Conservation (phyloP, 2,329 filamentous ascomycete species). For the Clathrospora elynae region DNA sequence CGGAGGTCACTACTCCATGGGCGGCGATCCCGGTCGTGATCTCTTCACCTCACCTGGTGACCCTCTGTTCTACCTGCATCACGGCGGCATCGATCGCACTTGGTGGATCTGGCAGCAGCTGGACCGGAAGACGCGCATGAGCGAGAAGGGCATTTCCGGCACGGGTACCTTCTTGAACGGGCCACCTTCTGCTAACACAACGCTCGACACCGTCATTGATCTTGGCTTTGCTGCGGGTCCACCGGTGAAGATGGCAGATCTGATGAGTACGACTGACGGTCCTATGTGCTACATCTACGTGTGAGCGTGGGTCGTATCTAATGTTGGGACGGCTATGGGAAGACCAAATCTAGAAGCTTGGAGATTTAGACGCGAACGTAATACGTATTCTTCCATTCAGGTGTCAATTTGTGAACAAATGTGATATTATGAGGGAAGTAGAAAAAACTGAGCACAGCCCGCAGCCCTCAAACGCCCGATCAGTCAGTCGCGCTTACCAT, state of each 20-base stretch:
- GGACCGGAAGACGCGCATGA: constrained; percentile 44
- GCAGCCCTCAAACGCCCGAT: background rate
- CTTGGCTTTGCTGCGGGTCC: constrained; percentile 45
- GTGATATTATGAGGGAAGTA: too few species aligned
- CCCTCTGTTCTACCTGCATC: constrained; percentile 55
- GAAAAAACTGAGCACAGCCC: too few species aligned
- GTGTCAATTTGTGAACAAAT: too few species aligned
- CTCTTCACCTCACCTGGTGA: constrained; percentile 37
- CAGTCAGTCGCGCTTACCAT: constrained; percentile 3
- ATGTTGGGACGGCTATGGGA: too few species aligned
- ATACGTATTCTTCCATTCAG: too few species aligned
- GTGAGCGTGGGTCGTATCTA: too few species aligned
- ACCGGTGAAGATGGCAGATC: constrained; percentile 28
- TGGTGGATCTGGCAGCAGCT: constrained; percentile 52
- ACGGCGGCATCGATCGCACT: constrained; percentile 51
- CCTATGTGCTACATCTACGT: constrained; percentile 45
- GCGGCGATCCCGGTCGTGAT: constrained; percentile 48
- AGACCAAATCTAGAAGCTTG: too few species aligned
- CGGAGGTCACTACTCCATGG: constrained; percentile 52
- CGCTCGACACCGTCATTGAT: constrained; percentile 51
- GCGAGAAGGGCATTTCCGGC: constrained; percentile 46
- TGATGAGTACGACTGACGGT: constrained; percentile 41
- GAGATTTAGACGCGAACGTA: too few species aligned
- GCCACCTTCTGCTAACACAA: constrained; percentile 53
- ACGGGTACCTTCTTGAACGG: constrained; percentile 53